Conservation (phyloP, 257 asterid species). For the Striga asiatica region DNA sequence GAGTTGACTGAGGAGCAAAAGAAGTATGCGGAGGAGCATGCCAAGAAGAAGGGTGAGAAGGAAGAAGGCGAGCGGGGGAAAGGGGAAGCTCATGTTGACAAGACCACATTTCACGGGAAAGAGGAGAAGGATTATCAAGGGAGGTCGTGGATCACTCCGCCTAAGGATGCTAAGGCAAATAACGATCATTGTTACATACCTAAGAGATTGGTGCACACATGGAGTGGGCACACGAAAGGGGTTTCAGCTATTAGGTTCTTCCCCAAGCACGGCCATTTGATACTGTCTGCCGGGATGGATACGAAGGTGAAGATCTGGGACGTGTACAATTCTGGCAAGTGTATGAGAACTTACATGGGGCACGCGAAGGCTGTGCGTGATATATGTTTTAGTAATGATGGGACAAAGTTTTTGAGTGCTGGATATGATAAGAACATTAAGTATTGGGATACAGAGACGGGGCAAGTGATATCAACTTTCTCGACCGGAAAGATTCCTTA, state of each 20-base stretch:
- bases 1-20: conserved; percentile 94
- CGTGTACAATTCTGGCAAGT: conserved; percentile 75
- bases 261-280: conserved; percentile 89
- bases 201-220: conserved; percentile 85
- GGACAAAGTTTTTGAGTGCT: conserved; percentile 83
- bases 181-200: conserved; percentile 98
- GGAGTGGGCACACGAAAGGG: conserved; percentile 97
- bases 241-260: conserved; percentile 94
- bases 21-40: conserved; percentile 96
- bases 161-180: conserved; percentile 88
- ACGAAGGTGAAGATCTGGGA: conserved; percentile 97
- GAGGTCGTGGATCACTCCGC: conserved; percentile 90
- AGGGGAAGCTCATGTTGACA: conserved; percentile 52
- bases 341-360: conserved; percentile 99
- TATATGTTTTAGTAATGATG: conserved; percentile 86
- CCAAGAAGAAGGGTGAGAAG: conserved; percentile 82
- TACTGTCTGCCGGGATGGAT: conserved; percentile 96
- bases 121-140: conserved; percentile 98
- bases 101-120: conserved; percentile 83
- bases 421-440: conserved; percentile 91
- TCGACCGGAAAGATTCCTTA: conserved; percentile 89
- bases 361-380: conserved; percentile 87
- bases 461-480: conserved; percentile 88
- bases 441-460: conserved; percentile 99
- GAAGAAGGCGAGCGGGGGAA: conserved; percentile 62